A percentile compares a stretch with the other conserved stretches of the same genome.
Evolutionary conservation across 352 stramenopile species (phyloP).

Genomic region (Globisporangium emineosum): DNA sequence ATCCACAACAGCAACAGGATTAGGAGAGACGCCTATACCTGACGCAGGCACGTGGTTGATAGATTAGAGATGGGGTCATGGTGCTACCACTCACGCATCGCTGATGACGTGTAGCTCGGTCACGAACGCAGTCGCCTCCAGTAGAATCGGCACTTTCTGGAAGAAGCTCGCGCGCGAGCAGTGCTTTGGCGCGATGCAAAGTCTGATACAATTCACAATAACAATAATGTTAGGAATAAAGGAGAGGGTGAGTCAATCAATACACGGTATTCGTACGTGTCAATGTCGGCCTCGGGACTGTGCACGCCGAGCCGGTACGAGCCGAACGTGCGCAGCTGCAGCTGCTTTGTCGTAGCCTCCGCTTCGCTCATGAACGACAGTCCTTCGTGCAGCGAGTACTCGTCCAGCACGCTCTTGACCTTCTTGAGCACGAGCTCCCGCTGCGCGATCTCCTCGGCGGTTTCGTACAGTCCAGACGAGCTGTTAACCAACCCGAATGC

Average conservation of each 20-base stretch:
- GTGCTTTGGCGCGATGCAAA: conserved; percentile 82
- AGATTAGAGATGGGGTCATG: neutral
- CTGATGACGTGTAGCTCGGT: conserved; percentile 78
- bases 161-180: conserved; percentile 88
- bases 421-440: conserved; percentile 66
- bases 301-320: conserved; percentile 88
- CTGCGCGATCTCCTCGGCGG: conserved; percentile 48
- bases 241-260: neutral
- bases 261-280: conserved; percentile 42
- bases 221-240: neutral
- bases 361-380: conserved; percentile 41
- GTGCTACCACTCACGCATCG: conserved; percentile 67
- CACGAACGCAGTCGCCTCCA: conserved; percentile 70
- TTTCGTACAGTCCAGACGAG: conserved; percentile 73
- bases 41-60: neutral
- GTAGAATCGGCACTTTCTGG: conserved; percentile 69
- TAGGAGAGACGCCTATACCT: too few relatives aligned
- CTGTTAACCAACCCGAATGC: conserved; percentile 26
- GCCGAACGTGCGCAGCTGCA: conserved; percentile 90
- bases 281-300: conserved; percentile 82
- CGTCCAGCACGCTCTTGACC: conserved; percentile 59
- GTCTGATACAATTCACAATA: conserved; percentile 21
- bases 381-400: conserved; percentile 78
- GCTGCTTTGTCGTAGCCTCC: conserved; percentile 29
- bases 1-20: too few relatives aligned